These are phyloP conservation scores for Sarcomyxa edulis DNA, from an alignment of 768 basidiomycete species.

Conservation along the genomic window DNA sequence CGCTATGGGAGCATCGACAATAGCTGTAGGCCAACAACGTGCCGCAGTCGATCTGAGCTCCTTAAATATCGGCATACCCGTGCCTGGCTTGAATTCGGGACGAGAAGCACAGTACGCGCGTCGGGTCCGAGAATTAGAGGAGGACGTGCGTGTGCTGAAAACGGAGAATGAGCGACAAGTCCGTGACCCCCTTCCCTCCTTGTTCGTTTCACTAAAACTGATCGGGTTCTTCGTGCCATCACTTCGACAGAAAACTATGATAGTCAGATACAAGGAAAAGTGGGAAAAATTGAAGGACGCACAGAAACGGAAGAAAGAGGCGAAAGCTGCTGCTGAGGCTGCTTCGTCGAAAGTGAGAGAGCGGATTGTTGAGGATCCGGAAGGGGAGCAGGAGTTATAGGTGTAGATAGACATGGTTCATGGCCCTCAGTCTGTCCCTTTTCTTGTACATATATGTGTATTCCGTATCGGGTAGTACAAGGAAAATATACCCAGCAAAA, in stretches of 20 bases:
- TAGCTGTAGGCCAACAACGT: slow-evolving; percentile 35
- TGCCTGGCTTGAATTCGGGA: slow-evolving; percentile 44
- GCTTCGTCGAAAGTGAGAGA: slow-evolving; percentile 47
- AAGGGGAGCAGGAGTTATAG: slow-evolving; percentile 46
- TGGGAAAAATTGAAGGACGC: slow-evolving; percentile 91
- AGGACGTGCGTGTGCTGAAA: slow-evolving; percentile 59
- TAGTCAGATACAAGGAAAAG: slow-evolving; percentile 75
- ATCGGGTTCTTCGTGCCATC: not conserved
- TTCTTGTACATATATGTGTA: too few relatives aligned
- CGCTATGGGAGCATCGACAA: slow-evolving; percentile 65
- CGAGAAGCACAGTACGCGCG: slow-evolving; percentile 50
- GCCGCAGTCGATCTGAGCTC: slow-evolving; percentile 46
- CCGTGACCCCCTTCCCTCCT: slow-evolving; percentile 21
- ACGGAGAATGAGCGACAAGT: slow-evolving; percentile 84
- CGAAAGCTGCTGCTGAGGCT: slow-evolving; percentile 48
- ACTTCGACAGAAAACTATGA: slow-evolving; percentile 67
- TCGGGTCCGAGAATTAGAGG: slow-evolving; percentile 77
- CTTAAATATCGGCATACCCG: slow-evolving; percentile 52
- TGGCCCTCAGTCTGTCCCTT: too few relatives aligned
- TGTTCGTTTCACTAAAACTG: not conserved
- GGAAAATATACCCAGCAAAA: too few relatives aligned
- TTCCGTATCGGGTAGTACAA: too few relatives aligned
- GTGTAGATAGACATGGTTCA: too few relatives aligned
- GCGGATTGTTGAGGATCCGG: slow-evolving; percentile 72
- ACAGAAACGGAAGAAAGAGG: slow-evolving; percentile 81